Percentiles rank a stretch among this genome's conserved stretches.
These are phyloP conservation scores for Basipetospora sp. DNA, from an alignment of 2,329 filamentous ascomycete genomes.

Conservation along the genomic window DNA sequence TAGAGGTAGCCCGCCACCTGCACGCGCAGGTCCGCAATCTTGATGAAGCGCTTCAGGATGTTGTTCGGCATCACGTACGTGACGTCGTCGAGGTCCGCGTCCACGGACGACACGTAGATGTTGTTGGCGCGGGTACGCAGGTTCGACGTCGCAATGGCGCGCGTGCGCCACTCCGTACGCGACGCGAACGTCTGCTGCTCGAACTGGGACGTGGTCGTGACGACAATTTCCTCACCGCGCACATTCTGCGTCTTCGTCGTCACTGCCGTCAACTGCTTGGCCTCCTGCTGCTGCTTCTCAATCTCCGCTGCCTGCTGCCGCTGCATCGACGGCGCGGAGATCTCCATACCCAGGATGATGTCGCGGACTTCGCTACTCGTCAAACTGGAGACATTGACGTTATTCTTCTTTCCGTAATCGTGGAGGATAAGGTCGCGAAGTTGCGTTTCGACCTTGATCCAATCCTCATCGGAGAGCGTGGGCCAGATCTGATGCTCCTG, in stretches of 20 bases:
- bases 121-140: slow-evolving; percentile 88
- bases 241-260: slow-evolving; percentile 98
- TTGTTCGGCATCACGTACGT: slow-evolving; percentile 99
- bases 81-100: slow-evolving; percentile 76
- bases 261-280: slow-evolving; percentile 88
- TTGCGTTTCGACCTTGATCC: slow-evolving; percentile 98
- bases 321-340: slow-evolving; percentile 93
- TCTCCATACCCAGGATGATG: slow-evolving; percentile 98
- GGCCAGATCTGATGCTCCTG: slow-evolving; percentile 99
- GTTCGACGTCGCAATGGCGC: slow-evolving; percentile 93
- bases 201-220: slow-evolving; percentile 94
- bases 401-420: slow-evolving; percentile 99
- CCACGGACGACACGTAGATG: slow-evolving; percentile 94
- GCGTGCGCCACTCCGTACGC: slow-evolving; percentile 95
- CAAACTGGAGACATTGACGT: slow-evolving; percentile 92
- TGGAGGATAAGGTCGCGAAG: slow-evolving; percentile 91
- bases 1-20: slow-evolving; percentile 95
- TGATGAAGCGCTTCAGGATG: slow-evolving; percentile 94
- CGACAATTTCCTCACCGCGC: slow-evolving; percentile 92
- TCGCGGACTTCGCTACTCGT: slow-evolving; percentile 95
- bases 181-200: slow-evolving; percentile 96
- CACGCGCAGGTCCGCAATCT: slow-evolving; percentile 85
- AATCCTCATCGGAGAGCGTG: slow-evolving; percentile 81
- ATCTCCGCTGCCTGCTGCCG: slow-evolving; percentile 96
- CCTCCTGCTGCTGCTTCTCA: slow-evolving; percentile 95